Percentiles rank a stretch among this genome's conserved stretches.
These are phyloP conservation scores for Aspergillus heteromorphus DNA, from an alignment of 495 filamentous ascomycete genomes.

Conservation along the genomic window DNA sequence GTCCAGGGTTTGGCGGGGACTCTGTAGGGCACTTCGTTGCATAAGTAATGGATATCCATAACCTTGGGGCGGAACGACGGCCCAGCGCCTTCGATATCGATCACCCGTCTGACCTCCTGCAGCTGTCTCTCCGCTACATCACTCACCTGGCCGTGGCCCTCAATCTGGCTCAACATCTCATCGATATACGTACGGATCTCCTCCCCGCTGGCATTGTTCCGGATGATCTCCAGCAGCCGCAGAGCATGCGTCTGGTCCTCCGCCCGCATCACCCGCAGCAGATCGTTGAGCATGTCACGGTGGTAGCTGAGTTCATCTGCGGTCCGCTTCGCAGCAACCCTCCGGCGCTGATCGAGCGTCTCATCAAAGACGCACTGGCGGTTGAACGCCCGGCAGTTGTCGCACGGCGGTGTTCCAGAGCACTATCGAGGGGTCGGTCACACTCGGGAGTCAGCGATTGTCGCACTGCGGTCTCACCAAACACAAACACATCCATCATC, in stretches of 20 bases:
- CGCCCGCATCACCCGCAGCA: slow-evolving; percentile 34
- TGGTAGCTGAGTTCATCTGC: slow-evolving; percentile 41
- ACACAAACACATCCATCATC: no score
- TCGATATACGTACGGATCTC: slow-evolving; percentile 35
- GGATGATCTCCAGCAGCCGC: slow-evolving; percentile 33
- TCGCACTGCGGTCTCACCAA: no score
- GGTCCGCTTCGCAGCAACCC: slow-evolving; percentile 44
- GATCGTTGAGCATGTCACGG: slow-evolving; percentile 36
- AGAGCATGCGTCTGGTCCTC: slow-evolving; percentile 26
- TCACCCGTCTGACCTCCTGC: slow-evolving; percentile 26
- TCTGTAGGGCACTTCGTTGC: slow-evolving; percentile 32
- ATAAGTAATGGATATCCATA: slow-evolving; percentile 45
- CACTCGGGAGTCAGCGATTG: background rate
- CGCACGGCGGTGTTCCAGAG: slow-evolving; percentile 36
- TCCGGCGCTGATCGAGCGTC: slow-evolving; percentile 42
- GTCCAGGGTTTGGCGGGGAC: slow-evolving; percentile 51
- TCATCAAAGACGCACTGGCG: slow-evolving; percentile 43
- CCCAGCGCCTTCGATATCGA: slow-evolving; percentile 29
- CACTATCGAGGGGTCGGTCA: slow-evolving; percentile 24
- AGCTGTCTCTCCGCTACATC: slow-evolving; percentile 21
- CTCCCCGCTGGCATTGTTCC: slow-evolving; percentile 28
- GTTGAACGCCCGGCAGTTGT: slow-evolving; percentile 38
- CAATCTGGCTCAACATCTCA: slow-evolving; percentile 22
- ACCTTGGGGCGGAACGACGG: slow-evolving; percentile 38
- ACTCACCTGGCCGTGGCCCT: slow-evolving; percentile 7